These are phyloP conservation scores for Ceratocystis cubensis DNA, from an alignment of 2,329 filamentous ascomycete species.

Conservation along the genomic window DNA sequence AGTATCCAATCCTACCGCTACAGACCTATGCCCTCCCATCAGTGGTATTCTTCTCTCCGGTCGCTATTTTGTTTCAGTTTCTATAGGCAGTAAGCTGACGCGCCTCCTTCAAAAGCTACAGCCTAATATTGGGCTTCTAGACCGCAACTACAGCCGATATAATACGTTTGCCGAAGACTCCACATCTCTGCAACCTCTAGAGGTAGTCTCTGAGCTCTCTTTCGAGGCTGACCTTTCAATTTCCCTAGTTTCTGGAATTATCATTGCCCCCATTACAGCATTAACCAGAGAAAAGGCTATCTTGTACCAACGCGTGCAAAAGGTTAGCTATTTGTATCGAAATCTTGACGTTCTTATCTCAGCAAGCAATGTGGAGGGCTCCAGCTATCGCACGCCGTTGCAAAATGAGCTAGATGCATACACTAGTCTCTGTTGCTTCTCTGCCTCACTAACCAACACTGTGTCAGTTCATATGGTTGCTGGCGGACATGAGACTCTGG, in stretches of 20 bases:
- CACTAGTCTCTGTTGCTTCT: conserved; percentile 40
- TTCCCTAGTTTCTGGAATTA: conserved; percentile 39
- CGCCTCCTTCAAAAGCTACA: conserved; percentile 15
- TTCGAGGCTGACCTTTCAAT: conserved; percentile 57
- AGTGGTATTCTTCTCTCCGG: not conserved
- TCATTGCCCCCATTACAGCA: conserved; percentile 42
- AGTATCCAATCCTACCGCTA: not conserved
- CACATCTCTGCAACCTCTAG: not conserved
- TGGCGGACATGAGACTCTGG: conserved; percentile 38
- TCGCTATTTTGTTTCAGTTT: conserved; percentile 16
- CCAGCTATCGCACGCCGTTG: conserved; percentile 31
- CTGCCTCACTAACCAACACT: conserved; percentile 30
- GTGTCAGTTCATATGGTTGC: conserved; percentile 37
- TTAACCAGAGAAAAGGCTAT: not conserved
- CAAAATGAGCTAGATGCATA: conserved; percentile 35
- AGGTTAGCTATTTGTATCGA: conserved; percentile 49
- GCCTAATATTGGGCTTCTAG: conserved; percentile 11
- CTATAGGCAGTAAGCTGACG: conserved; percentile 12
- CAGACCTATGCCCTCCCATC: not conserved
- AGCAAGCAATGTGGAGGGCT: not conserved
- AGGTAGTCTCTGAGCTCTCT: conserved; percentile 29
- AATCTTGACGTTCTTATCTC: not conserved
- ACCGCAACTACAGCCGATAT: conserved; percentile 13
- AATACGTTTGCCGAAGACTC: not conserved
- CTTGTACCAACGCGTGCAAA: conserved; percentile 29